Percentiles rank a stretch among this genome's conserved stretches.
Evolutionary conservation across 208 protist genomes (phyloP).

Genomic region (Acanthamoeba lugdunensis): DNA sequence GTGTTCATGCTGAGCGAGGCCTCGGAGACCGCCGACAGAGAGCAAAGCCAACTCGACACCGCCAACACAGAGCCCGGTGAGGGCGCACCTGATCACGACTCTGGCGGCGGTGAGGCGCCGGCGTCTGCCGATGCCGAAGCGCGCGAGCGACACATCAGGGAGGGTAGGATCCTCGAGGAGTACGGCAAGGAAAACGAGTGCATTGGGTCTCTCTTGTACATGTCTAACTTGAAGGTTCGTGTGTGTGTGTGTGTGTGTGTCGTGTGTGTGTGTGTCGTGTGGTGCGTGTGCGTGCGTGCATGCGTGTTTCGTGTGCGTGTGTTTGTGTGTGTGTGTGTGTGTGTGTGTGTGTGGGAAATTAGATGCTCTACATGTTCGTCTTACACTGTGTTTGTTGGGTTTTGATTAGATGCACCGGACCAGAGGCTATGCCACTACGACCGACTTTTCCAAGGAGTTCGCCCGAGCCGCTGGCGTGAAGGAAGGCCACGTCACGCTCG

Average conservation of each 20-base stretch:
- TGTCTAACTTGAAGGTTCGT: neutral
- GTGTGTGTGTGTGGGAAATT: too few relatives aligned
- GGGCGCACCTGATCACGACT: neutral
- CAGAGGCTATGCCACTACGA: slow-evolving; percentile 7
- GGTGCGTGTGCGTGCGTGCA: too few relatives aligned
- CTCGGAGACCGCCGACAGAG: neutral
- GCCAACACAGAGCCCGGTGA: too few relatives aligned
- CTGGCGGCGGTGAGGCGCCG: neutral
- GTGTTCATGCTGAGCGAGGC: slow-evolving; percentile 12
- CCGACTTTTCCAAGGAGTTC: slow-evolving; percentile 39
- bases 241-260: neutral
- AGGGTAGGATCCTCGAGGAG: neutral
- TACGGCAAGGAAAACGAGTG: slow-evolving; percentile 18
- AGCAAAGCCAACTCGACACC: neutral
- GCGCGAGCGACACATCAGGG: neutral
- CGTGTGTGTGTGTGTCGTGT: neutral
- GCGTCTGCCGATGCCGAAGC: neutral
- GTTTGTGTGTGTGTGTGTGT: too few relatives aligned
- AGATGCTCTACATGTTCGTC: too few relatives aligned
- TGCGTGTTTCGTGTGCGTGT: too few relatives aligned
- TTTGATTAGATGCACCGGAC: slow-evolving; percentile 8
- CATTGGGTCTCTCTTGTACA: neutral
- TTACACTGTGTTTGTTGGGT: neutral
- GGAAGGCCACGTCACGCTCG: slow-evolving; percentile 19
- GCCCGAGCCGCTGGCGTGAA: slow-evolving; percentile 11